Percentiles rank a stretch among this genome's conserved stretches.
Evolutionary conservation across 768 basidiomycete genomes (phyloP).

Genomic region (Russula ochroleuca): DNA sequence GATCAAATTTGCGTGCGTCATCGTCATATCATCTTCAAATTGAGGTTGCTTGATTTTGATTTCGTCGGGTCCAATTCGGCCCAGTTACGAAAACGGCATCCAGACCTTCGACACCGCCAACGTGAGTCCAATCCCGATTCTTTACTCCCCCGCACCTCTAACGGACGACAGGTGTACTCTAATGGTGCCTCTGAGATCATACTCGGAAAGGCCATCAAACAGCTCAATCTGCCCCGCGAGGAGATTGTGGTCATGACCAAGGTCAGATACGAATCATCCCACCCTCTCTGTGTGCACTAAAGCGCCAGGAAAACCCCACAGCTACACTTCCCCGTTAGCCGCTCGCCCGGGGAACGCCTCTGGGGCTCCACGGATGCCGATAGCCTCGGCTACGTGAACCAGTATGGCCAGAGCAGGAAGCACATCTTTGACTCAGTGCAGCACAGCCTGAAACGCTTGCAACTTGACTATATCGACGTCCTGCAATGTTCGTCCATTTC

Average conservation of each 20-base stretch:
- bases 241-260: constrained; percentile 52
- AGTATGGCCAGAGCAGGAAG: constrained; percentile 39
- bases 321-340: constrained; percentile 11
- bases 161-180: constrained; percentile 35
- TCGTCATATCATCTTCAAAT: not conserved
- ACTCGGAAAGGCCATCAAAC: constrained; percentile 46
- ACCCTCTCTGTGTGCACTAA: not conserved
- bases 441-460: constrained; percentile 54
- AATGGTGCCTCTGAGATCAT: constrained; percentile 43
- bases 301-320: not conserved
- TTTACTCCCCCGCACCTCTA: not conserved
- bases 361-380: constrained; percentile 26
- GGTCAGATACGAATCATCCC: constrained; percentile 22
- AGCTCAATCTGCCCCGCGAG: constrained; percentile 43
- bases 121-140: constrained; percentile 22
- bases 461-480: constrained; percentile 69
- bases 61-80: not conserved
- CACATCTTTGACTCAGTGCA: constrained; percentile 60
- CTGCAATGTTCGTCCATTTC: constrained; percentile 47
- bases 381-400: constrained; percentile 37
- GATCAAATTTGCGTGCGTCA: constrained; percentile 42
- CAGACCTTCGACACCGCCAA: constrained; percentile 40
- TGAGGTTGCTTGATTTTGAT: not conserved
- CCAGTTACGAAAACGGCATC: constrained; percentile 42
- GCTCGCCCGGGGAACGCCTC: not conserved